These are phyloP conservation scores for Avena atlantica DNA, from an alignment of 176 grass and related monocot genomes.

Conservation along the genomic window DNA sequence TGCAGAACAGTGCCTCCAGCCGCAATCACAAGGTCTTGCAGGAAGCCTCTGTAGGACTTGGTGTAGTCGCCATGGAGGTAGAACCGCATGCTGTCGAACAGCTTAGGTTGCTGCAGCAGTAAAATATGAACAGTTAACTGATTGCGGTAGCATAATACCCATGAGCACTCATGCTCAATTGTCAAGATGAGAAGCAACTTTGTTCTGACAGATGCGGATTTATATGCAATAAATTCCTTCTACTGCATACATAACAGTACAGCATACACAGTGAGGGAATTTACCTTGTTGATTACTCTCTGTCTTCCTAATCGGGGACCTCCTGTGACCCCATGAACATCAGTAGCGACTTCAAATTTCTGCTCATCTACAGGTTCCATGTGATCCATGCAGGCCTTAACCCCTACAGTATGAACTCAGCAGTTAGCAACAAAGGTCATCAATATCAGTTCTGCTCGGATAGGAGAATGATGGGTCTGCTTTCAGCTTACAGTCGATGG, in stretches of 20 bases:
- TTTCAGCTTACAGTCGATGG: conserved; percentile 65
- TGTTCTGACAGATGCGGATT: neutral
- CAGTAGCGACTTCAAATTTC: conserved; percentile 66
- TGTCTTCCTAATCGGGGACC: conserved; percentile 78
- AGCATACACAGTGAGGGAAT: conserved; percentile 2
- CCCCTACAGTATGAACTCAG: conserved; percentile 53
- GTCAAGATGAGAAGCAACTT: neutral
- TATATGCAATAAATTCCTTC: neutral
- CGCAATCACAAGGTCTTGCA: conserved; percentile 73
- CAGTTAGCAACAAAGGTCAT: conserved; percentile 34
- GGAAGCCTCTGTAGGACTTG: conserved; percentile 69
- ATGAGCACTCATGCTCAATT: neutral
- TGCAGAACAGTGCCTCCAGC: conserved; percentile 73
- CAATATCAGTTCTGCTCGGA: neutral
- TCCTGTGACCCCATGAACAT: conserved; percentile 69
- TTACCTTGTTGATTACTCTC: conserved; percentile 62
- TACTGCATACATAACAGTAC: neutral
- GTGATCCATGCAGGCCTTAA: conserved; percentile 72
- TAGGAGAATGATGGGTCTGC: neutral
- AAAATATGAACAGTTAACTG: neutral
- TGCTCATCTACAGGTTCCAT: conserved; percentile 63
- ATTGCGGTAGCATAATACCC: neutral
- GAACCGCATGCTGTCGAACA: conserved; percentile 61
- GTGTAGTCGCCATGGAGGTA: conserved; percentile 80
- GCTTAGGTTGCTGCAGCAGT: conserved; percentile 71